Evolutionary conservation across 2,329 filamentous ascomycete genomes (phyloP).

Genomic region (Elsinoe australis): DNA sequence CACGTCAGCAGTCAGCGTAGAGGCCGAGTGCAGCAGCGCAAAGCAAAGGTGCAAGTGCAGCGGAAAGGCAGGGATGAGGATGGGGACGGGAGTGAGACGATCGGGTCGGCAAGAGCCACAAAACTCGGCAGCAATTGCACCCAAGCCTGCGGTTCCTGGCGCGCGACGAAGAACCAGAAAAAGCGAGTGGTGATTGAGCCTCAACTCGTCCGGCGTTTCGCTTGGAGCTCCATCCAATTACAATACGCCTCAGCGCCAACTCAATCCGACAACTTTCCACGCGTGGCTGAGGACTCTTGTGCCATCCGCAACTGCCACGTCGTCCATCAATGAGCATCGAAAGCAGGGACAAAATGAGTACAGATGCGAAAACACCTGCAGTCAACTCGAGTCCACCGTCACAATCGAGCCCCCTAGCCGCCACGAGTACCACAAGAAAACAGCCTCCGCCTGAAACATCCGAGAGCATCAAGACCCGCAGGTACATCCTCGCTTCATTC

Average conservation of each 20-base stretch:
- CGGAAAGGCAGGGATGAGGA: background rate
- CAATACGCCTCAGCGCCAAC: no score
- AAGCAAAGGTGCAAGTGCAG: background rate
- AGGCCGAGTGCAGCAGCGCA: background rate
- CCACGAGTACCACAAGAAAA: conserved; percentile 17
- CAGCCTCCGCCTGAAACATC: conserved; percentile 69
- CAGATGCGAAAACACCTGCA: no score
- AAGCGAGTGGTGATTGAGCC: no score
- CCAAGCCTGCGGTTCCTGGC: conserved; percentile 4
- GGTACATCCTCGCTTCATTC: conserved; percentile 74
- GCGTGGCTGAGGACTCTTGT: conserved; percentile 1
- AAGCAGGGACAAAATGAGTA: no score
- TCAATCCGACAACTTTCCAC: no score
- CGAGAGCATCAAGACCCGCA: conserved; percentile 61
- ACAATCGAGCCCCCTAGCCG: conserved; percentile 2
- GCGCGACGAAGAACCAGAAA: no score
- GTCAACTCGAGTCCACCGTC: background rate
- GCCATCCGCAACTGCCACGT: background rate
- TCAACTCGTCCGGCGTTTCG: conserved; percentile 4
- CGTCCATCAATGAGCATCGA: background rate
- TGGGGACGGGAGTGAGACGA: background rate
- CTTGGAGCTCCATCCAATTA: background rate
- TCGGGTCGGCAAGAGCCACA: background rate
- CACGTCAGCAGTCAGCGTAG: conserved; percentile 3
- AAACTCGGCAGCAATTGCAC: background rate